phyloP scores from a whole-genome alignment of 345 rosid species.

The Alliaria petiolata region DNA sequence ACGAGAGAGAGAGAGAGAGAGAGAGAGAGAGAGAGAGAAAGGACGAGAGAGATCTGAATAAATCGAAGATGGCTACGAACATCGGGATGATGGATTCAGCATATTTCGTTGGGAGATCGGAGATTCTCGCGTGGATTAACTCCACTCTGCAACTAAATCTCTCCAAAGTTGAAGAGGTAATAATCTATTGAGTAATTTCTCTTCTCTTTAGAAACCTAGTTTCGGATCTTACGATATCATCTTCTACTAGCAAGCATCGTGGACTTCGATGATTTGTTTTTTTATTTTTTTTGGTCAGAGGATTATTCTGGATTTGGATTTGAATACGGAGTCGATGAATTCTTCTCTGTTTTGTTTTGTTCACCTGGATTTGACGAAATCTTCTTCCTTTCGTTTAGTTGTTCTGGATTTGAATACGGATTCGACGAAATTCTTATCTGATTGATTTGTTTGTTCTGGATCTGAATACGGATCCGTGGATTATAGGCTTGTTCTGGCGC shows the following conservation, averaged over 20 bases:
- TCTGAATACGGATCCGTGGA: conserved; percentile 15
- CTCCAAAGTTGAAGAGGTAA: conserved; percentile 98
- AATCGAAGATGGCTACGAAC: conserved; percentile 55
- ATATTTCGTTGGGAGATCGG: conserved; percentile 94
- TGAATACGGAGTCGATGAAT: not conserved
- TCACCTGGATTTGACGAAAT: not conserved
- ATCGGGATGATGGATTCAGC: conserved; percentile 95
- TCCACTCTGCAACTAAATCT: conserved; percentile 81
- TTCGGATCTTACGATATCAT: not conserved
- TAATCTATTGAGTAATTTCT: not conserved
- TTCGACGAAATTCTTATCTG: not conserved
- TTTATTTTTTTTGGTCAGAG: no score
- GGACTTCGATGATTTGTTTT: not conserved
- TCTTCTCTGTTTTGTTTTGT: not conserved
- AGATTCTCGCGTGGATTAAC: conserved; percentile 95
- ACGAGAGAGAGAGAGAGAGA: not conserved
- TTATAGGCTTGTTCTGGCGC: conserved; percentile 86
- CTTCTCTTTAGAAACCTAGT: not conserved
- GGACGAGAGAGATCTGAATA: conserved; percentile 4
- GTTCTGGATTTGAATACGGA: not conserved
- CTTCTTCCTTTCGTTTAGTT: not conserved
- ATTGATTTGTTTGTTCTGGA: not conserved
- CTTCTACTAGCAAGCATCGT: not conserved
- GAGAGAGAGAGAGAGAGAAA: conserved; percentile 2
- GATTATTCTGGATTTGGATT: not conserved